Evolutionary conservation across 257 asterid species (phyloP), one percentile per base, ranked within the genome.

Genomic region (Solanum sejunctum): DNA sequence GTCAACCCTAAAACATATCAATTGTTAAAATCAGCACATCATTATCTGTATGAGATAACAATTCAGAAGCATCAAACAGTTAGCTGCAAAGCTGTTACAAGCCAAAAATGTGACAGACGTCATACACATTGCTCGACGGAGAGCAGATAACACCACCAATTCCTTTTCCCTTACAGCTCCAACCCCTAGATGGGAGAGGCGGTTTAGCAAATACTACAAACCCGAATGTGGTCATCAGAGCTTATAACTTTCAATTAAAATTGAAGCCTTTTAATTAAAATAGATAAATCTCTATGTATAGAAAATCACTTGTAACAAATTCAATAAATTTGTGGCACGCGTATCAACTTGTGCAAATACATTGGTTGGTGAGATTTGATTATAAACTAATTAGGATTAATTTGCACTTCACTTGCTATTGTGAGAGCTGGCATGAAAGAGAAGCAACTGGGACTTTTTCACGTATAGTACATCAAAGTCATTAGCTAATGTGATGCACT

Each of bases 1-100:
- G 83, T 80, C 83, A 89, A 81, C 41, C 90, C 92, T 89, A 75
- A 64, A 86, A 83, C 81, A 83, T 67, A 67, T 66, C 26, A 56
- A 55, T 18, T 6, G 43, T 57, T 67, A 32, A 26, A 28, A 83
- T 23, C 49, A 47, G 64, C 51, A 32, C 64, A 10, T 78, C 47
- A 78, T 78, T n/a, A 26, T 52, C 9, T 78, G 17, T 52, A 78
- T 10, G 1, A 26, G 57, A 77, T 16, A 77, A 51, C 12, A 49
- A 49, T 4, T 15, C 43, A 51, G 61, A 12, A 5, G 81, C 58
- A 71, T 72, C 80, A 72, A 72, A 45, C 18, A 32, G 13, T 45
- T 45, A n/a, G 80, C 56, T 11, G 58, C 28, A 73, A 12, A 12
- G n/a, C 32, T 45, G 21, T 45, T 45, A 21, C 81, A 72, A 12